Evolutionary conservation across 805 yeast genomes (phyloP).

Genomic region (Torulaspora delbrueckii): DNA sequence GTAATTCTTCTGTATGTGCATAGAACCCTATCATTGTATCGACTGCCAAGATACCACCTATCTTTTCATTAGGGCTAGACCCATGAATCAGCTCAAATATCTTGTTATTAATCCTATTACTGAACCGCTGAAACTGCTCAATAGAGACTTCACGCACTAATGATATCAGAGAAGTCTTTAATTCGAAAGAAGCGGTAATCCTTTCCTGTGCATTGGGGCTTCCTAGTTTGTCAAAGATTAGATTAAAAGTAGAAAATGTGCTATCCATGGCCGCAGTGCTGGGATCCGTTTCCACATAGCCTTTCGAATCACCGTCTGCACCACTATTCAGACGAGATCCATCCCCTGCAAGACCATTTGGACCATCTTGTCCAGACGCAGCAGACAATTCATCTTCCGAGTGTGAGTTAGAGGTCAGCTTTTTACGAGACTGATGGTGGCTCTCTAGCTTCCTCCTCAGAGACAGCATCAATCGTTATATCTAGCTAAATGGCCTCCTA

Average conservation of each 20-base stretch:
- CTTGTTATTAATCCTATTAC: slow-evolving; percentile 78
- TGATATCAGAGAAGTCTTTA: slow-evolving; percentile 62
- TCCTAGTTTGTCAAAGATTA: slow-evolving; percentile 37
- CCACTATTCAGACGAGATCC: slow-evolving; percentile 15
- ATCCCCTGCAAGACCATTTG: slow-evolving; percentile 16
- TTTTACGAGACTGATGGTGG: slow-evolving; percentile 23
- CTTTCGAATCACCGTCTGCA: slow-evolving; percentile 18
- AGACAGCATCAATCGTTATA: slow-evolving; percentile 19
- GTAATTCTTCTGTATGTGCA: slow-evolving; percentile 75
- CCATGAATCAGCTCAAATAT: slow-evolving; percentile 82
- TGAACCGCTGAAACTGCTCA: slow-evolving; percentile 76
- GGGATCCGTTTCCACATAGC: slow-evolving; percentile 19
- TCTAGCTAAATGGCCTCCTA: neutral
- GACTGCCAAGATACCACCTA: slow-evolving; percentile 90
- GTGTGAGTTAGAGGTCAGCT: slow-evolving; percentile 21
- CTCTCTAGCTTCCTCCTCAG: slow-evolving; percentile 27
- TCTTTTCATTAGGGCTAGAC: slow-evolving; percentile 60
- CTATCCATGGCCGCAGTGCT: slow-evolving; percentile 26
- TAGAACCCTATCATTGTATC: slow-evolving; percentile 83
- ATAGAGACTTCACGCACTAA: slow-evolving; percentile 76
- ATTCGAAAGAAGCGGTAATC: slow-evolving; percentile 57
- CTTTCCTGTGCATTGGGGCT: slow-evolving; percentile 36
- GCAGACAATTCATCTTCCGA: slow-evolving; percentile 25
- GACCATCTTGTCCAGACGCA: slow-evolving; percentile 18
- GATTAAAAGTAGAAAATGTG: slow-evolving; percentile 33